Base-by-base conservation (phyloP, 2,329 filamentous ascomycete species). In the Talaromyces albobiverticillius region DNA sequence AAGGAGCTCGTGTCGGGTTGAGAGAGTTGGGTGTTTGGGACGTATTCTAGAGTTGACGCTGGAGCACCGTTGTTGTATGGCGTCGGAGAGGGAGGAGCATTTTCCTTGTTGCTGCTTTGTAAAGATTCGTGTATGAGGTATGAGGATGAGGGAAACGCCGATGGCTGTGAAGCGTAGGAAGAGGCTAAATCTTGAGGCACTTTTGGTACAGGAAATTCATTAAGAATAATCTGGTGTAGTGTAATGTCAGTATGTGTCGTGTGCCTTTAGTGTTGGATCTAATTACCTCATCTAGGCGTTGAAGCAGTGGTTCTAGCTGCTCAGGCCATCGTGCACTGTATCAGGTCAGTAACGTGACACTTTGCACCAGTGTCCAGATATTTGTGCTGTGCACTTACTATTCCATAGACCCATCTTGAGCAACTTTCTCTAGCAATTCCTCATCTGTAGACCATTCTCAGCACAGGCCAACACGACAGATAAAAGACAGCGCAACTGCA, bases 191-290 rank as follows among this genome's bases (percentile, higher is more conserved):
- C 64, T 57, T 73, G 70, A 41, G 75, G 79, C 50, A 83, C 72
- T 51, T 76, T 78, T 10, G 88, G 88, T 62, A 87, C 86, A 40
- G 88, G 85, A 63, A 95, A 96, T 50, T 87, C 85, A 67, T 84
- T 79, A 69, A 83, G 82, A 38, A 88, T 82, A 61, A 91, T 93
- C 89, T 95, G 56, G 51, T 45, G 22, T 32, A n/a, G n/a, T n/a
- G n/a, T n/a, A n/a, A 13, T 38, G 26, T 52, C 13, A 48, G 22
- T n/a, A 38, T 49, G 40, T 18, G 20, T 38, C 22, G 7, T 47
- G 29, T 47, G 47, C 51, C 42, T 23, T n/a, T 18, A 13, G 4
- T 34, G 11, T 48, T 10, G 8, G 38, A 26, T 16, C 18, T 34
- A 18, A 70, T 61, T 69, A 85, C 82, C 68, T 83, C 79, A 69